A percentile compares a stretch with the other conserved stretches of the same genome.
Evolutionary conservation across 2,329 filamentous ascomycete species (phyloP).

Genomic region (Mycosphaerella arachidis): DNA sequence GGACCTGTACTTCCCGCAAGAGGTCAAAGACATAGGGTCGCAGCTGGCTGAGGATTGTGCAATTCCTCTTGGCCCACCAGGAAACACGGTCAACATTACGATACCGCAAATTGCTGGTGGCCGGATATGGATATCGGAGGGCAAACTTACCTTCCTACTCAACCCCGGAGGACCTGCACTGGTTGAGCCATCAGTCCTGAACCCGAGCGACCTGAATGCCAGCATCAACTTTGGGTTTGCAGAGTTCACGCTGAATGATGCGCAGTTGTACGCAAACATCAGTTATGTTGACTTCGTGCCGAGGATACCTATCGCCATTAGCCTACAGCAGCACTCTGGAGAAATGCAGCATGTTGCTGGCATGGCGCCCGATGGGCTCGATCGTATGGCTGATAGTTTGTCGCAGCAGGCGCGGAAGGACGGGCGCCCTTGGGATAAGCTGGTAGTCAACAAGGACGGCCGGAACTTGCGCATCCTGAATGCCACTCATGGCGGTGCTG

Average conservation of each 20-base stretch:
- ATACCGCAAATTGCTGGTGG: slow-evolving; percentile 36
- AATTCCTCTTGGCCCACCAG: slow-evolving; percentile 33
- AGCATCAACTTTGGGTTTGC: slow-evolving; percentile 44
- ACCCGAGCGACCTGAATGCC: slow-evolving; percentile 42
- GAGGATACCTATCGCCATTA: slow-evolving; percentile 40
- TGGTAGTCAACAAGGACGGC: slow-evolving; percentile 45
- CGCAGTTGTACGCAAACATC: slow-evolving; percentile 46
- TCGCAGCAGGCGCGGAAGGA: slow-evolving; percentile 54
- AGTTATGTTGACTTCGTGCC: slow-evolving; percentile 37
- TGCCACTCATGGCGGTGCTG: slow-evolving; percentile 45
- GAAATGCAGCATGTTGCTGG: slow-evolving; percentile 52
- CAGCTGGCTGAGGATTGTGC: slow-evolving; percentile 35
- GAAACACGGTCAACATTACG: slow-evolving; percentile 31
- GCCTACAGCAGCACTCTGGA: slow-evolving; percentile 36
- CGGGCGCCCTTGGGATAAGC: slow-evolving; percentile 59
- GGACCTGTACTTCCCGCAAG: slow-evolving; percentile 33
- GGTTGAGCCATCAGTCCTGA: slow-evolving; percentile 35
- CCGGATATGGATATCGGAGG: slow-evolving; percentile 36
- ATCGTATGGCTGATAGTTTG: slow-evolving; percentile 52
- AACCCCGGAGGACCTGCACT: slow-evolving; percentile 36
- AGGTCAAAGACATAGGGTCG: slow-evolving; percentile 30
- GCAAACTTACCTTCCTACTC: slow-evolving; percentile 35
- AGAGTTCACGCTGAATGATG: slow-evolving; percentile 47
- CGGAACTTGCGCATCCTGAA: slow-evolving; percentile 43
- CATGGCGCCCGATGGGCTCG: slow-evolving; percentile 55